Percentiles rank a stretch among this genome's conserved stretches.
Evolutionary conservation across 169 alveolate genomes (phyloP).

Genomic region (Ichthyophthirius multifiliis): DNA sequence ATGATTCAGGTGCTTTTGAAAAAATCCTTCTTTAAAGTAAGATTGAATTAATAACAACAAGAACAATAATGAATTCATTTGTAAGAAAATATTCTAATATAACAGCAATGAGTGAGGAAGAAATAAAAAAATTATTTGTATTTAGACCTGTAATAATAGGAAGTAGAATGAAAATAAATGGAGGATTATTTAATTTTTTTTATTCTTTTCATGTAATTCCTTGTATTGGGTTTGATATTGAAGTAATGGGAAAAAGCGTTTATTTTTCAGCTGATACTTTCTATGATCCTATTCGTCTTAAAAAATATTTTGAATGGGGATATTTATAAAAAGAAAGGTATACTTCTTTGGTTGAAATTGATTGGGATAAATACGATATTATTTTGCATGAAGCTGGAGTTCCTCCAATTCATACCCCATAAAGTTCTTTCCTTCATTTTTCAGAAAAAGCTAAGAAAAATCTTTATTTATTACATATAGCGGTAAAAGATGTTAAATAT

Average conservation of each 20-base stretch:
- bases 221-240: constrained; percentile 23
- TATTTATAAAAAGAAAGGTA: constrained; percentile 18
- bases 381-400: constrained; percentile 47
- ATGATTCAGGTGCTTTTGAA: constrained; percentile 47
- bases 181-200: constrained; percentile 27
- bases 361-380: constrained; percentile 19
- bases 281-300: constrained; percentile 16
- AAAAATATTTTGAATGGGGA: constrained; percentile 20
- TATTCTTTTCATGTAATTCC: constrained; percentile 41
- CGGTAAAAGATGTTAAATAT: constrained; percentile 29
- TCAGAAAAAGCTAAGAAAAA: constrained; percentile 13
- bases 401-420: constrained; percentile 47
- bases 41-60: constrained; percentile 36
- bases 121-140: constrained; percentile 17
- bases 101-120: constrained; percentile 13
- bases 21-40: constrained; percentile 25
- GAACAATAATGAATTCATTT: constrained; percentile 45
- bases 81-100: constrained; percentile 34
- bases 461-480: constrained; percentile 30
- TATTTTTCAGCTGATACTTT: constrained; percentile 43
- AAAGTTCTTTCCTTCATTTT: constrained; percentile 2
- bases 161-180: constrained; percentile 24
- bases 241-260: constrained; percentile 24
- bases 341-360: constrained; percentile 12
- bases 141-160: constrained; percentile 41